Percentiles rank a stretch among this genome's conserved stretches.
phyloP scores from a whole-genome alignment of 306 rosid genomes.

The Sicyos baderoa region DNA sequence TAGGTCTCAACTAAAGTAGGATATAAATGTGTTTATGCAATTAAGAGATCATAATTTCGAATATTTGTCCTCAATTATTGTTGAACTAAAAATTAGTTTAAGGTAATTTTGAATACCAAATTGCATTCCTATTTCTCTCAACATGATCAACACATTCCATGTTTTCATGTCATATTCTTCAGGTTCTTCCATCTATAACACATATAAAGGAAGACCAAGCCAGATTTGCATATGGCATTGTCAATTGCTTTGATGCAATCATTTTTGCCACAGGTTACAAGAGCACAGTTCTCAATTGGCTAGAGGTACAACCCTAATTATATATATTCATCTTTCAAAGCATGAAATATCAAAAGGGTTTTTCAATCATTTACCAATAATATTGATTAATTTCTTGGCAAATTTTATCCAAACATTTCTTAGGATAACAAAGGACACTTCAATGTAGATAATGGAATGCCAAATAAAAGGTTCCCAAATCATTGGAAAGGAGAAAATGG shows the following conservation, averaged over 20 bases:
- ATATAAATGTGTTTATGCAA: too few relatives aligned
- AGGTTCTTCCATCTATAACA: slow-evolving; percentile 40
- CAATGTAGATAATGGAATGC: slow-evolving; percentile 48
- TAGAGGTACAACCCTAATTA: slow-evolving; percentile 32
- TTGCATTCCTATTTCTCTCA: too few relatives aligned
- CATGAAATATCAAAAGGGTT: background rate
- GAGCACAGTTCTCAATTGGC: slow-evolving; percentile 50
- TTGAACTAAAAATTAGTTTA: too few relatives aligned
- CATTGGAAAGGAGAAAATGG: slow-evolving; percentile 48
- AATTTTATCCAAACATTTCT: background rate
- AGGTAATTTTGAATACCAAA: too few relatives aligned
- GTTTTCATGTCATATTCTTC: background rate
- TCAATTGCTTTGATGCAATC: slow-evolving; percentile 35
- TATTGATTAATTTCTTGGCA: too few relatives aligned
- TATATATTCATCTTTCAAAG: background rate
- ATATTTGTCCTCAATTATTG: too few relatives aligned
- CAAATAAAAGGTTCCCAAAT: slow-evolving; percentile 38
- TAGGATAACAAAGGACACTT: slow-evolving; percentile 41
- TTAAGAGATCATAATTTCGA: too few relatives aligned
- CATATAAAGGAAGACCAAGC: slow-evolving; percentile 22
- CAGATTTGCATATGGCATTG: slow-evolving; percentile 36
- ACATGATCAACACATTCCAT: background rate
- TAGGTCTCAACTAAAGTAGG: too few relatives aligned
- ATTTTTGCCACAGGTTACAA: slow-evolving; percentile 64
- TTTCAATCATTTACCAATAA: background rate